Conservation (phyloP, 768 basidiomycete species). For the Infundibulicybe gibba region DNA sequence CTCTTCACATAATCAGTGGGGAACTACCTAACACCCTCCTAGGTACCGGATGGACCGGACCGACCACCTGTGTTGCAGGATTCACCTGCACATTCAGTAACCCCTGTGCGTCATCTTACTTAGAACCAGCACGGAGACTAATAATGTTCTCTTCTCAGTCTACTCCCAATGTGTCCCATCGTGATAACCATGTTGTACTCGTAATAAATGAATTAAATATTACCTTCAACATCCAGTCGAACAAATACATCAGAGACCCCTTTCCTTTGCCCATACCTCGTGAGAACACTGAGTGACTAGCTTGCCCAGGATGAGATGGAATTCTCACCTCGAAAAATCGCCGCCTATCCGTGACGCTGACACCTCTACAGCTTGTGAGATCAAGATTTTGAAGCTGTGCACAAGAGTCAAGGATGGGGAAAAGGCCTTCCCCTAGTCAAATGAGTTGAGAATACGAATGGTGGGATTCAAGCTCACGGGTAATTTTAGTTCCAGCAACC, state of each 20-base stretch:
- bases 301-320: not conserved
- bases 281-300: slow-evolving; percentile 1
- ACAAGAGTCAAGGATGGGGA: slow-evolving; percentile 57
- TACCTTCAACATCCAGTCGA: no score
- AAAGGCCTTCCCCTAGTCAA: slow-evolving; percentile 46
- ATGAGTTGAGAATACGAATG: not conserved
- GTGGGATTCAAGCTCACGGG: slow-evolving; percentile 34
- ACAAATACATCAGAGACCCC: not conserved
- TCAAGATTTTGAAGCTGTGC: slow-evolving; percentile 48
- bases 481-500: slow-evolving; percentile 56
- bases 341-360: slow-evolving; percentile 54
- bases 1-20: no score
- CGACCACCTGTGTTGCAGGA: slow-evolving; percentile 33
- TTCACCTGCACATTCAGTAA: slow-evolving; percentile 33
- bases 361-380: slow-evolving; percentile 64
- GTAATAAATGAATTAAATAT: no score
- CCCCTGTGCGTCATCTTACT: slow-evolving; percentile 28
- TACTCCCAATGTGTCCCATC: slow-evolving; percentile 43
- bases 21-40: not conserved
- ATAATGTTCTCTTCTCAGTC: slow-evolving; percentile 17
- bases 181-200: slow-evolving; percentile 8
- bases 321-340: slow-evolving; percentile 59
- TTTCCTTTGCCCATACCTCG: slow-evolving; percentile 27
- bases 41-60: slow-evolving; percentile 37
- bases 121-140: not conserved